These are phyloP conservation scores for peach (Prunus persica) DNA, from an alignment of 306 rosid species.

Conservation along the genomic window Prunus_persica_NCBIv2 NC_034014.1:10833501-10834000, in stretches of 20 bases:
- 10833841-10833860: background rate
- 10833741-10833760: constrained; percentile 89
- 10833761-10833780: constrained; percentile 21
- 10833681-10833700: constrained; percentile 3
- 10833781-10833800: background rate
- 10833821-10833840: background rate
- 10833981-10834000: background rate
- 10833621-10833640: background rate
- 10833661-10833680: background rate
- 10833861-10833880: background rate
- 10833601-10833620: background rate
- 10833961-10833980: background rate
- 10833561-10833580: background rate
- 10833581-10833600: background rate
- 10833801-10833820: background rate
- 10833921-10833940: background rate
- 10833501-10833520: background rate
- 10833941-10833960: constrained; percentile 10
- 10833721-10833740: constrained; percentile 77
- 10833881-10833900: constrained; percentile 15
- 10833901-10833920: background rate
- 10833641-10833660: background rate
- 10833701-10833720: constrained; percentile 26
- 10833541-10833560: background rate
- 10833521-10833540: background rate